Percentiles rank a stretch among this genome's conserved stretches.
These are phyloP conservation scores for Metschnikowia aberdeeniae DNA, from an alignment of 805 yeast genomes.

Conservation along the genomic window DNA sequence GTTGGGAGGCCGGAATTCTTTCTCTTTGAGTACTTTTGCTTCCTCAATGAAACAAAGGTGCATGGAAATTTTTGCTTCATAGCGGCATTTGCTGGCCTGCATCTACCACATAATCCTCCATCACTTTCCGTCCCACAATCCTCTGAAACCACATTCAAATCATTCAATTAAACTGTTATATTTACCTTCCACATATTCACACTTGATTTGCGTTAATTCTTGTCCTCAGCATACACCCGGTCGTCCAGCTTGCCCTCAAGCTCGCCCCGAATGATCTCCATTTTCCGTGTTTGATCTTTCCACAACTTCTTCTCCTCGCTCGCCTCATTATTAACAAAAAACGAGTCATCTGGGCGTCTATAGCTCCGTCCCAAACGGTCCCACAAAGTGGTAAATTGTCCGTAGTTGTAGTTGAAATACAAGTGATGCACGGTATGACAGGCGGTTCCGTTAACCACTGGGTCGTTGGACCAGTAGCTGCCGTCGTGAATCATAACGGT, in stretches of 20 bases:
- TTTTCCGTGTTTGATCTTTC: slow-evolving; percentile 64
- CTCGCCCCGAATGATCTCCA: slow-evolving; percentile 72
- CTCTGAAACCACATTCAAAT: too few relatives aligned
- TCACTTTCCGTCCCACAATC: background rate
- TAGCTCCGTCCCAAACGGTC: slow-evolving; percentile 93
- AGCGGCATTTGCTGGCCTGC: background rate
- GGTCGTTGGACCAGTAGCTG: slow-evolving; percentile 88
- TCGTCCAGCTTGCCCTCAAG: slow-evolving; percentile 78
- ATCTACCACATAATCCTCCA: background rate
- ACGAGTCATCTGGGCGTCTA: slow-evolving; percentile 84
- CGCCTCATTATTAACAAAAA: slow-evolving; percentile 55
- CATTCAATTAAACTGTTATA: too few relatives aligned
- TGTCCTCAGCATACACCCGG: slow-evolving; percentile 59
- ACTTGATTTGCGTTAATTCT: background rate
- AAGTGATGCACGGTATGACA: slow-evolving; percentile 97
- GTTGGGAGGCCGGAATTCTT: too few relatives aligned
- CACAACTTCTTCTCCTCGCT: slow-evolving; percentile 60
- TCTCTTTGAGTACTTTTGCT: too few relatives aligned
- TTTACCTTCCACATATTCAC: too few relatives aligned
- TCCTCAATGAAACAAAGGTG: too few relatives aligned
- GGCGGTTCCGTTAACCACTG: slow-evolving; percentile 94
- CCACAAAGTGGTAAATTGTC: slow-evolving; percentile 98
- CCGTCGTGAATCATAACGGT: slow-evolving; percentile 99
- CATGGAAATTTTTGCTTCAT: too few relatives aligned
- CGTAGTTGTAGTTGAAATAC: slow-evolving; percentile 96